Conservation (phyloP, 2,329 filamentous ascomycete genomes). For the Colletotrichum spaethianum region DNA sequence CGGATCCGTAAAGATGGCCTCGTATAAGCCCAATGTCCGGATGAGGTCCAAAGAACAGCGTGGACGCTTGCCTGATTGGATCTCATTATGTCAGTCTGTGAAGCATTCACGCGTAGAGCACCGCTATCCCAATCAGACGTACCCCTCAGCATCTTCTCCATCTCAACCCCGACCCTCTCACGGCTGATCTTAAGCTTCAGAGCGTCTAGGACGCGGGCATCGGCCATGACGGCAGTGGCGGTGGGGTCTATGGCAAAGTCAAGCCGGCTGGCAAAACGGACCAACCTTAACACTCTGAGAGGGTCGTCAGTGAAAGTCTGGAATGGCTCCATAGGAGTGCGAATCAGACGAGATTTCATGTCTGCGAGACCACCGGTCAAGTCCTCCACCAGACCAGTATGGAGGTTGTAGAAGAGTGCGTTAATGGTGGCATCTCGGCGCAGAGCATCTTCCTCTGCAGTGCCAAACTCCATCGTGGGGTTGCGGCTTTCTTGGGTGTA, state of each 20-base stretch:
- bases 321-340: slow-evolving; percentile 88
- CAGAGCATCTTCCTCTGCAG: slow-evolving; percentile 88
- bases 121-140: slow-evolving; percentile 24
- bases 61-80: slow-evolving; percentile 68
- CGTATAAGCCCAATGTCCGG: slow-evolving; percentile 76
- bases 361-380: slow-evolving; percentile 85
- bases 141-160: slow-evolving; percentile 93
- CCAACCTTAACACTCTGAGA: slow-evolving; percentile 85
- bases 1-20: slow-evolving; percentile 81
- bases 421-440: slow-evolving; percentile 95
- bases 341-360: slow-evolving; percentile 79
- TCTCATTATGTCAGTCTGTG: not conserved
- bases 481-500: slow-evolving; percentile 92
- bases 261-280: slow-evolving; percentile 91
- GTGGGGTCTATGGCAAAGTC: slow-evolving; percentile 82
- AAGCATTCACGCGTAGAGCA: not conserved
- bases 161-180: slow-evolving; percentile 87
- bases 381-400: slow-evolving; percentile 85
- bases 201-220: slow-evolving; percentile 82
- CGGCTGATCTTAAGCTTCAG: slow-evolving; percentile 92
- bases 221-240: slow-evolving; percentile 81
- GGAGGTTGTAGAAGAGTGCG: slow-evolving; percentile 94
- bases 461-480: slow-evolving; percentile 94
- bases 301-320: slow-evolving; percentile 97
- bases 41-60: slow-evolving; percentile 75